Conservation (phyloP, 1,284 basidiomycete species). For the Malassezia nana region DNA sequence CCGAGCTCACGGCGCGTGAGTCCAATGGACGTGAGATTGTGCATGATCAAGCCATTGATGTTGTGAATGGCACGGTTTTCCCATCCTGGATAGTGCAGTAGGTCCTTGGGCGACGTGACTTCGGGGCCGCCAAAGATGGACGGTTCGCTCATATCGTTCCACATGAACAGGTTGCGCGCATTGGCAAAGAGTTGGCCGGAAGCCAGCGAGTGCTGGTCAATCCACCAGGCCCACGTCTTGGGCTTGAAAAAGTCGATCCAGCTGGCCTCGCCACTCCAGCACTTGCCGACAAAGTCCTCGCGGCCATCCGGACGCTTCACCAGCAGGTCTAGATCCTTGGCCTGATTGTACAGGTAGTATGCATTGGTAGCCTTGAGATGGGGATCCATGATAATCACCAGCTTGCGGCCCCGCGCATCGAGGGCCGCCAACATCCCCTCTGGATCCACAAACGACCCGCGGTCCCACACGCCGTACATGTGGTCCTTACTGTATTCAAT, state of each 20-base stretch:
- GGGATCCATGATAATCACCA: conserved; percentile 94
- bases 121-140: conserved; percentile 97
- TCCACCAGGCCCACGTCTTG: conserved; percentile 79
- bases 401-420: conserved; percentile 76
- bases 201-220: conserved; percentile 28
- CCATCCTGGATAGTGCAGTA: conserved; percentile 83
- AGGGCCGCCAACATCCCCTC: conserved; percentile 84
- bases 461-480: conserved; percentile 96
- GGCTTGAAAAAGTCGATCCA: conserved; percentile 99
- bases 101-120: conserved; percentile 91
- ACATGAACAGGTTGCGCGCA: conserved; percentile 64
- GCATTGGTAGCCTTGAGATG: conserved; percentile 74
- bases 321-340: conserved; percentile 67
- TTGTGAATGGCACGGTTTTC: conserved; percentile 94
- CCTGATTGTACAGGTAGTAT: conserved; percentile 78
- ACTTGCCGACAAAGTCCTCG: conserved; percentile 90
- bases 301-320: conserved; percentile 67
- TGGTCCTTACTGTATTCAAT: conserved; percentile 82
- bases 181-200: conserved; percentile 35
- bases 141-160: conserved; percentile 99
- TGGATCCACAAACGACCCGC: conserved; percentile 82
- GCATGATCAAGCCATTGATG: conserved; percentile 59
- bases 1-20: conserved; percentile 60
- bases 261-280: conserved; percentile 87
- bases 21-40: conserved; percentile 72